Percentiles rank a stretch among this genome's conserved stretches.
Evolutionary conservation across 164 flowering plant genomes (phyloP).

Genomic region (Euptelea pleiosperma): DNA sequence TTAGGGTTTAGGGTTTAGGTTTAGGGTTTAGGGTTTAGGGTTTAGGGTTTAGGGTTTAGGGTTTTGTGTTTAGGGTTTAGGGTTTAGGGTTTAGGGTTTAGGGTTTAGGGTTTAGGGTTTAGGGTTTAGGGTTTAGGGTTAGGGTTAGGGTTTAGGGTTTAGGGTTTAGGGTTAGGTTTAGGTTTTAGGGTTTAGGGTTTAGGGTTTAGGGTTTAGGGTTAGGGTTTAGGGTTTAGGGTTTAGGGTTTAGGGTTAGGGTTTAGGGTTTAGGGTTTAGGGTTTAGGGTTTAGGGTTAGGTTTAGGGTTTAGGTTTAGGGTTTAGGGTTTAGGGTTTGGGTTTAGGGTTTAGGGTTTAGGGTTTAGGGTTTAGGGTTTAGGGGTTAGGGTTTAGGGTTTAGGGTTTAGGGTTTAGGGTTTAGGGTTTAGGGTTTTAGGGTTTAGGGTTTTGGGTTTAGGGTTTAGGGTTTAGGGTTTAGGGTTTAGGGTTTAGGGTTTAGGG

Average conservation of each 20-base stretch:
- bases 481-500: slow-evolving; percentile 12
- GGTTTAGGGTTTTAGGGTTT: slow-evolving; percentile 17
- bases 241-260: slow-evolving; percentile 20
- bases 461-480: slow-evolving; percentile 4
- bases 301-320: slow-evolving; percentile 21
- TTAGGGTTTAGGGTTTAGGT: slow-evolving; percentile 20
- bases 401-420: slow-evolving; percentile 18
- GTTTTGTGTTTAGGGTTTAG: slow-evolving; percentile 1
- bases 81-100: slow-evolving; percentile 14
- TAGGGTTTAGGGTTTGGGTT: slow-evolving; percentile 18
- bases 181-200: slow-evolving; percentile 14
- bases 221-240: slow-evolving; percentile 22
- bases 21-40: slow-evolving; percentile 18
- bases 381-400: slow-evolving; percentile 19
- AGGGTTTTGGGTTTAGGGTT: slow-evolving; percentile 16
- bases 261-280: slow-evolving; percentile 15
- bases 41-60: slow-evolving; percentile 17
- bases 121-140: slow-evolving; percentile 14
- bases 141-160: slow-evolving; percentile 16
- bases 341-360: slow-evolving; percentile 18
- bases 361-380: slow-evolving; percentile 21
- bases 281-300: slow-evolving; percentile 17
- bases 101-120: slow-evolving; percentile 19
- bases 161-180: slow-evolving; percentile 14
- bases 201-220: slow-evolving; percentile 19